A percentile compares a stretch with the other conserved stretches of the same genome.
Evolutionary conservation across 2,329 filamentous ascomycete species (phyloP).

Genomic region (Colletotrichum caudatum): DNA sequence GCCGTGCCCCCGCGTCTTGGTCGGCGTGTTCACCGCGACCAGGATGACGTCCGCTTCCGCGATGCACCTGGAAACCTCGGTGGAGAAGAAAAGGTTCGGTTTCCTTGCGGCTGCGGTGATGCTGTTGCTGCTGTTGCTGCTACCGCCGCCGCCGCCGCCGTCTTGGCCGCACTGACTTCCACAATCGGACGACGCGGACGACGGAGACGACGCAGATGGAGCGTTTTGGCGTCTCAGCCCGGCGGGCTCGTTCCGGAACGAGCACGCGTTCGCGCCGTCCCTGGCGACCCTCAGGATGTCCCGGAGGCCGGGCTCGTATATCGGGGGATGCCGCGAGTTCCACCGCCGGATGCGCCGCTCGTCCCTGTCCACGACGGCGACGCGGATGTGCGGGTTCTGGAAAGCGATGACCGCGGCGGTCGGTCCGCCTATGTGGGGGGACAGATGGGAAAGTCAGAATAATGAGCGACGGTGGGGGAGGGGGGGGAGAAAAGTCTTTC

Average conservation of each 20-base stretch:
- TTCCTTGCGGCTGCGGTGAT: constrained; percentile 57
- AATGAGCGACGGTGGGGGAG: too few species aligned
- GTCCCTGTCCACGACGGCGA: constrained; percentile 81
- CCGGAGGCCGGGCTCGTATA: constrained; percentile 79
- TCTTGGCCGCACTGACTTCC: constrained; percentile 47
- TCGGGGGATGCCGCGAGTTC: constrained; percentile 79
- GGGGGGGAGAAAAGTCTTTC: too few species aligned
- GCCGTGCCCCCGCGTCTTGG: constrained; percentile 76
- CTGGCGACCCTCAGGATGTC: constrained; percentile 75
- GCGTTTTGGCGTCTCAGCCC: constrained; percentile 46
- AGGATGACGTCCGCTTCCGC: constrained; percentile 78
- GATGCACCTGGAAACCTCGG: constrained; percentile 72
- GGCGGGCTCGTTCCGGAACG: constrained; percentile 53
- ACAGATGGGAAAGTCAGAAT: background rate
- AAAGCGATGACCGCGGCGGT: constrained; percentile 80
- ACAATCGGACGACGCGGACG: constrained; percentile 48
- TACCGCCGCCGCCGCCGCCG: constrained; percentile 38
- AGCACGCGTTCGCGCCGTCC: constrained; percentile 63
- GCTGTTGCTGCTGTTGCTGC: constrained; percentile 34
- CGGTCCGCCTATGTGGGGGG: constrained; percentile 68
- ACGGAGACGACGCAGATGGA: constrained; percentile 46
- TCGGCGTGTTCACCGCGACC: constrained; percentile 83
- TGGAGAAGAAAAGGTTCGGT: constrained; percentile 82
- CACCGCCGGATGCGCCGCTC: constrained; percentile 74
- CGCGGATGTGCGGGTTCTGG: constrained; percentile 76